A percentile compares a stretch with the other conserved stretches of the same genome.
phyloP scores from a whole-genome alignment of 208 protist species.

The Novymonas esmeraldas region DNA sequence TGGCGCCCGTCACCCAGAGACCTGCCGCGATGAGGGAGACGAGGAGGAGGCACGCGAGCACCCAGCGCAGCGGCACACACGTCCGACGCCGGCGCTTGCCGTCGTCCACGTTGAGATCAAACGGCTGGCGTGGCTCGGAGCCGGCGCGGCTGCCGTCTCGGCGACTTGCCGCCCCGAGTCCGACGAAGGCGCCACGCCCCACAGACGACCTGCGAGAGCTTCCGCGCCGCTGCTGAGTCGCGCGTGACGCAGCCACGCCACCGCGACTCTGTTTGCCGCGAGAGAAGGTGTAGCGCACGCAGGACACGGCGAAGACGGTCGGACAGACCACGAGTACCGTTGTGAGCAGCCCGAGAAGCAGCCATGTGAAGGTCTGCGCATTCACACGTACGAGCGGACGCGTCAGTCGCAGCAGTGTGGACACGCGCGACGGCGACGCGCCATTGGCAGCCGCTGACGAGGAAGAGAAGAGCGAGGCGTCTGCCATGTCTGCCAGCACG shows the following conservation, averaged over 20 bases:
- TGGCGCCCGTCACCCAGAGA: constrained; percentile 12
- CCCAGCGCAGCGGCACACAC: not conserved
- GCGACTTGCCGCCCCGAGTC: not conserved
- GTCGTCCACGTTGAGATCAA: not conserved
- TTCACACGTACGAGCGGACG: constrained; percentile 6
- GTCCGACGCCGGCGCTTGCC: not conserved
- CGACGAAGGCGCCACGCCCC: not conserved
- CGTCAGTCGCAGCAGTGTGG: not conserved
- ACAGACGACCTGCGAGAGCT: not conserved
- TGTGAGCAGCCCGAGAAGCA: constrained; percentile 20
- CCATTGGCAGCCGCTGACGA: not conserved
- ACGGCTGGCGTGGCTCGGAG: not conserved
- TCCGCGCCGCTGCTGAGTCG: not conserved
- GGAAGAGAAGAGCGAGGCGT: constrained; percentile 6
- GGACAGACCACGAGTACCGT: constrained; percentile 27
- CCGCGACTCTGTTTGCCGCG: not conserved
- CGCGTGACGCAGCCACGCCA: not conserved
- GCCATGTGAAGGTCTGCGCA: constrained; percentile 14
- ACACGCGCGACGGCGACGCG: not conserved
- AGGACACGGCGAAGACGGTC: not conserved
- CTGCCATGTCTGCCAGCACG: constrained; percentile 29
- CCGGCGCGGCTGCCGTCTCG: not conserved
- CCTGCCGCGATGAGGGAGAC: constrained; percentile 2
- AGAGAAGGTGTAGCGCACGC: constrained; percentile 1
- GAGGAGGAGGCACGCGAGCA: constrained; percentile 7